Base-by-base conservation (phyloP, 225 moss, liverwort and hornwort genomes). In the Marchantia polymorpha region DNA sequence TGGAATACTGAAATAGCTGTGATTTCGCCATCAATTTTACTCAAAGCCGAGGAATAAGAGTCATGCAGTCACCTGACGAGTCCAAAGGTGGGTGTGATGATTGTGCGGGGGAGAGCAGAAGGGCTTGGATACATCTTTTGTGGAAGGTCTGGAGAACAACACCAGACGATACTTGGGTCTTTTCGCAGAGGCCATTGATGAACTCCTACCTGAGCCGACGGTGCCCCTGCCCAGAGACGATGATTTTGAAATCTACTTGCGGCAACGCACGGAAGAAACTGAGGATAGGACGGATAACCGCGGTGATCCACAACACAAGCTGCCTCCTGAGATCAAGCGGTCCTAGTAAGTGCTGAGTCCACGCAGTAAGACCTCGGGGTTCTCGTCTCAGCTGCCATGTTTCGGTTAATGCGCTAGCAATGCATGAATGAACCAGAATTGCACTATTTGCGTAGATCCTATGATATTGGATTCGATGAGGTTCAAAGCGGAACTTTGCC, bases 311-410 rank as follows among this genome's bases (percentile, higher is more conserved):
- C 83, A 52, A 49, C 87, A 92, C 49, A 89, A 88, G 82, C 89
- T 94, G 23, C 96, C 96, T 49, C 84, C 96, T 7, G 96, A 97
- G 82, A 93, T 97, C 15, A 94, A 92, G 82, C 92, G 96, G 81
- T 88, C 84, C 75, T 94, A 87, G 95, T 95, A 85, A 92, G 92
- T 76, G 39, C 39, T 39, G 39, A 39, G 39, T 39, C 39, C 39
- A 2, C 39, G 2, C 39, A 39, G 39, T 39, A 39, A 39, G 39
- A 2, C 39, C 39, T 2, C 5, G 39, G 39, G 39, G 39, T 2
- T 39, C 39, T 39, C 39, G 39, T 39, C 39, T 39, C 39, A 39
- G 39, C 39, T 39, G 39, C 39, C 39, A 39, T 39, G 5, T 39
- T 2, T 39, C 39, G 39, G 39, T 39, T 39, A 39, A 39, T 39